A percentile compares a stretch with the other conserved stretches of the same genome.
phyloP scores from a whole-genome alignment of 208 protist species.

The Jaenimonas drosophilae region DNA sequence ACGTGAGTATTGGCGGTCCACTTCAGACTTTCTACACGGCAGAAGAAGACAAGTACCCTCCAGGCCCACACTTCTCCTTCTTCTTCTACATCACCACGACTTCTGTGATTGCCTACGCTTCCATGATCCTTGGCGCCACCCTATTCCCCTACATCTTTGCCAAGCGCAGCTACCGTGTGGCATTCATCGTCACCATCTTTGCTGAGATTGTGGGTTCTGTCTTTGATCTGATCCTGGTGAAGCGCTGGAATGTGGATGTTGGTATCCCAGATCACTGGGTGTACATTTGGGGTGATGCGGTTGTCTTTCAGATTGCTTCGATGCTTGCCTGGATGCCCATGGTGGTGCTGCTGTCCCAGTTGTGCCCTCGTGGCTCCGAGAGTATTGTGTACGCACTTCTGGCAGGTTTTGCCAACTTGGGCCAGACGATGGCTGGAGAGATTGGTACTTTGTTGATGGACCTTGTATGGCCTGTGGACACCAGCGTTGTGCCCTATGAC shows the following conservation, averaged over 20 bases:
- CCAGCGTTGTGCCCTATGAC: no score
- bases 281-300: conserved; percentile 61
- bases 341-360: conserved; percentile 55
- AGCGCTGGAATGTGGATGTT: conserved; percentile 27
- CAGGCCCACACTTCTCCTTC: conserved; percentile 46
- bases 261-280: conserved; percentile 46
- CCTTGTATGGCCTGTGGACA: conserved; percentile 26
- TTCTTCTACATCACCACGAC: conserved; percentile 39
- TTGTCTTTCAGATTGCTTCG: conserved; percentile 35
- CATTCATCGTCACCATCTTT: conserved; percentile 23
- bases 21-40: conserved; percentile 42
- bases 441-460: conserved; percentile 41
- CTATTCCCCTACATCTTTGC: conserved; percentile 29
- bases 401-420: conserved; percentile 72
- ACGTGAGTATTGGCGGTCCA: conserved; percentile 35
- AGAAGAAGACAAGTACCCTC: conserved; percentile 13
- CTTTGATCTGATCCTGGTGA: conserved; percentile 43
- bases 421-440: conserved; percentile 15
- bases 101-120: conserved; percentile 19
- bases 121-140: conserved; percentile 11
- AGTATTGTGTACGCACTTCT: conserved; percentile 64
- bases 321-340: conserved; percentile 70
- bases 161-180: conserved; percentile 19
- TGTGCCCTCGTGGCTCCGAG: conserved; percentile 69
- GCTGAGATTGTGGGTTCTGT: conserved; percentile 17